Conservation (phyloP, 495 filamentous ascomycete species). For the Hypoxylon perforatum region DNA sequence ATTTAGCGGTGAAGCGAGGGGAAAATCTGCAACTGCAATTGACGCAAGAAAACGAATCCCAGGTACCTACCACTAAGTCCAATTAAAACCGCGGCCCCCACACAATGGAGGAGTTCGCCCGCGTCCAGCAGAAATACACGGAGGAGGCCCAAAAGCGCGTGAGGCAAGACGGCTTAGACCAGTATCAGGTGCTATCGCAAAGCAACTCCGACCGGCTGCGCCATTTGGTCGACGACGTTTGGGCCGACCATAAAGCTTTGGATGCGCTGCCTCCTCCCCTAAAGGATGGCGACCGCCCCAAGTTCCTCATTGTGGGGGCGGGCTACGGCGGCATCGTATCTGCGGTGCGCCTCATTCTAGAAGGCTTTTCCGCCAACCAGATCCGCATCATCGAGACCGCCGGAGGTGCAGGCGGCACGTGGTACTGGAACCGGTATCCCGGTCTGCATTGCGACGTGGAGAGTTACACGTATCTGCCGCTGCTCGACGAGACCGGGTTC, state of each 20-base stretch:
- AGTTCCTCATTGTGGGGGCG: conserved; percentile 63
- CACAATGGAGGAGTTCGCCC: conserved; percentile 44
- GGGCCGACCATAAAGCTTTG: conserved; percentile 55
- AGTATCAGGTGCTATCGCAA: conserved; percentile 53
- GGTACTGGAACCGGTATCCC: conserved; percentile 68
- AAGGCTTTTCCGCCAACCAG: conserved; percentile 57
- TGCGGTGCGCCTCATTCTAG: conserved; percentile 62
- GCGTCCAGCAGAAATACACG: conserved; percentile 53
- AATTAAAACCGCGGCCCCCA: neutral
- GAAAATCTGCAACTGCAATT: neutral
- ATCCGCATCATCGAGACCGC: conserved; percentile 62
- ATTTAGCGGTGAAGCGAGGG: too few species aligned
- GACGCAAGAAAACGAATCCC: neutral
- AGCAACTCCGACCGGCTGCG: conserved; percentile 47
- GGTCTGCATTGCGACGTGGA: conserved; percentile 64
- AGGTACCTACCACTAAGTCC: neutral
- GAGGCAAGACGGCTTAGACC: conserved; percentile 52
- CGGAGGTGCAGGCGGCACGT: conserved; percentile 65
- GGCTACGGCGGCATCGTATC: conserved; percentile 62
- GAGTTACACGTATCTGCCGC: conserved; percentile 63
- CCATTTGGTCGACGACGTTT: conserved; percentile 55
- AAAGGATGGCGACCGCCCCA: conserved; percentile 46
- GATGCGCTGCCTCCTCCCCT: conserved; percentile 46
- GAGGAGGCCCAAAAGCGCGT: conserved; percentile 61
- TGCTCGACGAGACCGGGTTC: conserved; percentile 70